Base-by-base conservation (phyloP, 352 stramenopile species). In the Globisporangium polare region DNA sequence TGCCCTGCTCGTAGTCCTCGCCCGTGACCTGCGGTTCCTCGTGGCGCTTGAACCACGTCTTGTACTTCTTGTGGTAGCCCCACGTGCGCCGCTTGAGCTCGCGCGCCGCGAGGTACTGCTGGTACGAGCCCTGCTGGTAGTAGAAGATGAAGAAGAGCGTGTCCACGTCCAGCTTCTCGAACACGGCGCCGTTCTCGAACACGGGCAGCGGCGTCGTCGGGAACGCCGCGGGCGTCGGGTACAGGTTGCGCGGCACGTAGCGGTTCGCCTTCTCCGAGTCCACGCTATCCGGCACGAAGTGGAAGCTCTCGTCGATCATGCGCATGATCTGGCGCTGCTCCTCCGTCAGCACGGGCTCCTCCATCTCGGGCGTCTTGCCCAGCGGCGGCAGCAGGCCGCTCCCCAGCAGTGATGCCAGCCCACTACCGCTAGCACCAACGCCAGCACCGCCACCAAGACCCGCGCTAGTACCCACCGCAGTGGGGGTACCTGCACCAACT, bases 51-150 rank as follows among this genome's bases (percentile, higher is more conserved):
- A 99, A 99, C 97, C 97, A 99, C 47, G 97, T 99, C 86, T 98
- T 98, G 82, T 99, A 99, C 90, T 99, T 99, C 71, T 99, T 99
- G 84, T 99, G 97, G 78, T 99, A 99, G 42, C 97, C 86, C 97
- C 97, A 99, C 67, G 90, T 98, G 72, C 98, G 93, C 71, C 97
- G 96, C 82, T 99, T 99, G 54, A 99, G 89, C 73, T 99, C 95
- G 5, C 93, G 83, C 26, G 97, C 97, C 22, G 97, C 97, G 55
- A 99, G 78, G 67, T 99, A 99, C 82, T 99, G 97, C 78, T 99
- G 95, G 76, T 99, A 99, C 15, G 96, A 99, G 53, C 96, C 96
- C 78, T 99, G 97, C 67, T 98, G 90, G 77, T 99, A 99, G 84
- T 99, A 99, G 77, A 99, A 99, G 72, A 99, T 98, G 73, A 99